Percentiles rank a stretch among this genome's conserved stretches.
Conservation (phyloP, 2,329 filamentous ascomycete species). For the Cladosporium austrohemisphaericum region DNA sequence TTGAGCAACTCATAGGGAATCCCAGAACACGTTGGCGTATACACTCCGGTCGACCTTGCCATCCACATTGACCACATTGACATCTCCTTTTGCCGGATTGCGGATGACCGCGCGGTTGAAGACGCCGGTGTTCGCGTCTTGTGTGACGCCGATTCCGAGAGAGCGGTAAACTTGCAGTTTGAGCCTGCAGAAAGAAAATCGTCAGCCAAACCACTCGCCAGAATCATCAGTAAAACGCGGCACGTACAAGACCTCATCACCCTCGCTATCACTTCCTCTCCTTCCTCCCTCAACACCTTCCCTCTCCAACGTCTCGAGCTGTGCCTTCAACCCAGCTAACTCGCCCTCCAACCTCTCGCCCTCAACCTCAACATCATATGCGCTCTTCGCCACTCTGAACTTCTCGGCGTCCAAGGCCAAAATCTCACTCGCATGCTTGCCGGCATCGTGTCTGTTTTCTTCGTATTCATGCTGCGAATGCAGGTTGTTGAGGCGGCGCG, state of each 20-base stretch:
- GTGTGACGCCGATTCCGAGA: conserved; percentile 85
- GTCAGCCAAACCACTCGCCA: not conserved
- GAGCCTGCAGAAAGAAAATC: conserved; percentile 48
- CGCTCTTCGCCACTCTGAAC: conserved; percentile 89
- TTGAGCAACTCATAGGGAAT: conserved; percentile 75
- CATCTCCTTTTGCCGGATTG: conserved; percentile 66
- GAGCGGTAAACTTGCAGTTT: conserved; percentile 88
- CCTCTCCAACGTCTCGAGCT: conserved; percentile 76
- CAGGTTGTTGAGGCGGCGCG: conserved; percentile 71
- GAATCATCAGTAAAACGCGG: not conserved
- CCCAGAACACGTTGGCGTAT: conserved; percentile 96
- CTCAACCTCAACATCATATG: conserved; percentile 85
- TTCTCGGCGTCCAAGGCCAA: conserved; percentile 86
- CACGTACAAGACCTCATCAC: conserved; percentile 49
- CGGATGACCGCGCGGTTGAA: conserved; percentile 82
- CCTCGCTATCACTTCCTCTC: conserved; percentile 39
- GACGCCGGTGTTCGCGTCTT: conserved; percentile 66
- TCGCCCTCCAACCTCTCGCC: conserved; percentile 84
- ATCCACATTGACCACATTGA: conserved; percentile 92
- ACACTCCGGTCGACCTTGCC: conserved; percentile 81
- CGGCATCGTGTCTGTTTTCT: conserved; percentile 67
- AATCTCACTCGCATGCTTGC: conserved; percentile 78
- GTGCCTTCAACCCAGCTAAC: conserved; percentile 67
- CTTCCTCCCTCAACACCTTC: conserved; percentile 77
- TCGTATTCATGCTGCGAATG: conserved; percentile 74